Base-by-base conservation (phyloP, 1,139 yeast species). In the Debaryomyces subglobosus region DNA sequence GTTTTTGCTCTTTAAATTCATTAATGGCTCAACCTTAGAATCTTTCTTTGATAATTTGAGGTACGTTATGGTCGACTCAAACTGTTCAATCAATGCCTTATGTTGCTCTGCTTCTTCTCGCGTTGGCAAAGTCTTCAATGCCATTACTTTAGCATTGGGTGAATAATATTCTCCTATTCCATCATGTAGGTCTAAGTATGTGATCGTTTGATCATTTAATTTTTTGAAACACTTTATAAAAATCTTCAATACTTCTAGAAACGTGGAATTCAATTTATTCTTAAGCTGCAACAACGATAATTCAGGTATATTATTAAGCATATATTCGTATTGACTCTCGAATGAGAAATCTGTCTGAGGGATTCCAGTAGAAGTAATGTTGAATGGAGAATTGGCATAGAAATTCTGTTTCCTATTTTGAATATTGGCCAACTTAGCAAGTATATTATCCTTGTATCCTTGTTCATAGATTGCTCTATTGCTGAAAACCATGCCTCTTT, bases 401-500 rank as follows among this genome's bases (percentile, higher is more conserved):
- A 68, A 68, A 37, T 55, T 56, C 29, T 58, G 64, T 43, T 56
- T 58, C 29, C 60, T 54, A 30, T 50, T 54, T 44, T 62, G 63
- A 33, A 63, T 48, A 10, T 51, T 52, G 2, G 59, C 49, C 29
- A 66, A 50, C 43, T 60, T 62, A 23, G 56, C 53, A 18, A 58
- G 53, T 7, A 69, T 58, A 39, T 72, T 71, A 40, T 65, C 65
- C 42, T 59, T 65, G 54, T 65, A 69, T 1, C 79, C 79, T 47
- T 61, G 59, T 24, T 62, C 65, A 49, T 64, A 72, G 47, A 66
- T 53, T 7, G 49, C 48, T 32, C 55, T 52, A 40, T 72, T 63
- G 39, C 62, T 59, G 47, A 69, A 72, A 0, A 72, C 71, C 6
- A 74, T 52, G 1, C 77, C 77, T 46, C 72, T 60, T 41, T 66